These are phyloP conservation scores for Candida maltosa DNA, from an alignment of 805 yeast genomes.

Conservation along the genomic window DNA sequence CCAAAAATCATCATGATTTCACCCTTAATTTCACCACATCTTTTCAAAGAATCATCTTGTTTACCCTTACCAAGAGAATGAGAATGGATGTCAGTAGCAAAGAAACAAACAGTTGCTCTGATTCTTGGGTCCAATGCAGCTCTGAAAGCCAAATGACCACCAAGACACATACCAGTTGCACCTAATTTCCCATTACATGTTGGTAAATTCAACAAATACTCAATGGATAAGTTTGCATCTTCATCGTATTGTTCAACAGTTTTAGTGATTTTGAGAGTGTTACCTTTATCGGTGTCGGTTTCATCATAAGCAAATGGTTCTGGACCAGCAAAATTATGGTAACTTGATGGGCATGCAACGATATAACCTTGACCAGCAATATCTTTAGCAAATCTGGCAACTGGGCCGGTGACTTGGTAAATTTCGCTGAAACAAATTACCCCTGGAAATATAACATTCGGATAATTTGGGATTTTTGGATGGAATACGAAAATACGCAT, in stretches of 20 bases:
- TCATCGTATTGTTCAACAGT: constrained; percentile 73
- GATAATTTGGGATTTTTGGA: constrained; percentile 69
- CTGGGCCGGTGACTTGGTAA: constrained; percentile 82
- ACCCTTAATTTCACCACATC: constrained; percentile 52
- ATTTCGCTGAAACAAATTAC: constrained; percentile 78
- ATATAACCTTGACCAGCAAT: constrained; percentile 80
- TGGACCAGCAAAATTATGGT: constrained; percentile 67
- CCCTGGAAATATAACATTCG: constrained; percentile 78
- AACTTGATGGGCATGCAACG: constrained; percentile 75
- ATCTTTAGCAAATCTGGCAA: constrained; percentile 68
- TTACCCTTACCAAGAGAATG: constrained; percentile 62
- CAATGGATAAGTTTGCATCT: constrained; percentile 62
- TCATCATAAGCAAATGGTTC: constrained; percentile 67
- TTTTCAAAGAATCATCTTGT: constrained; percentile 62
- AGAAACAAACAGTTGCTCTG: constrained; percentile 68
- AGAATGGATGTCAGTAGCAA: constrained; percentile 77
- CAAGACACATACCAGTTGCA: constrained; percentile 85
- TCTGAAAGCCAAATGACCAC: constrained; percentile 78
- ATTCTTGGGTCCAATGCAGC: constrained; percentile 63
- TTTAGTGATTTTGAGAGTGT: constrained; percentile 61
- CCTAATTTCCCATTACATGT: constrained; percentile 75
- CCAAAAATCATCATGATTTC: constrained; percentile 73
- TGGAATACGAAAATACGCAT: constrained; percentile 65
- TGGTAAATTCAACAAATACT: constrained; percentile 51
- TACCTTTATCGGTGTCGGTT: constrained; percentile 75